Evolutionary conservation across 208 protist species (phyloP), one percentile per base, ranked within the genome.

Genomic region (Borovskyia barvae): DNA sequence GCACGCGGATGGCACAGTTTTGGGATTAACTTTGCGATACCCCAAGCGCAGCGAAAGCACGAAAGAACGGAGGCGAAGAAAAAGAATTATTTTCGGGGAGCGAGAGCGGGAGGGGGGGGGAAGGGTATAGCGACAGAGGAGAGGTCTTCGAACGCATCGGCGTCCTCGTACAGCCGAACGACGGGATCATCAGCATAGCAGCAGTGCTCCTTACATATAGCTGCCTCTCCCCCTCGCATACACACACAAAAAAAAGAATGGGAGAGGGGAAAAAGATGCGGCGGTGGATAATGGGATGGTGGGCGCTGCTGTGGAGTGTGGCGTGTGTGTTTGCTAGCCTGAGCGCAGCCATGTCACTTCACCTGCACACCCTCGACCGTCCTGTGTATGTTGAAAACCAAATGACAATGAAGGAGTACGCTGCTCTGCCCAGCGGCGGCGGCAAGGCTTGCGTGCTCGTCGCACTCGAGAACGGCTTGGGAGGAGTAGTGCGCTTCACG

Each of bases 401-500:
- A 41, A 22, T n/a, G 29, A 15, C 33, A 14, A 2, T 54, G 33
- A 37, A 49, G 17, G 35, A 73, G 8, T 62, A 67, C 58, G 60
- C 55, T 2, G 36, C 53, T 5, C 20, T 35, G 12, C 48, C 36
- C 28, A 3, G 24, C 3, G 3, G 3, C 33, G 39, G 32, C 22
- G 32, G 5, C n/a, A n/a, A n/a, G n/a, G 33, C 42, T 12, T 73
- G 66, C 32, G 28, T 67, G 24, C 20, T 67, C 9, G 22, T 67
- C 33, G 28, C 32, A 7, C 43, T 66, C 22, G 45, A 55, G 26
- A 61, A 48, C 25, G 76, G 60, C 2, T 41, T 64, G 5, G 66
- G 48, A 24, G 76, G 60, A 3, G 52, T 64, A 14, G 57, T 79
- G 11, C 63, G 60, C 54, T 83, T 83, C 41, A 57, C 51, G 11